Conservation (phyloP, 192 early-diverging fungal genomes). For the Funneliformis mosseae region DNA sequence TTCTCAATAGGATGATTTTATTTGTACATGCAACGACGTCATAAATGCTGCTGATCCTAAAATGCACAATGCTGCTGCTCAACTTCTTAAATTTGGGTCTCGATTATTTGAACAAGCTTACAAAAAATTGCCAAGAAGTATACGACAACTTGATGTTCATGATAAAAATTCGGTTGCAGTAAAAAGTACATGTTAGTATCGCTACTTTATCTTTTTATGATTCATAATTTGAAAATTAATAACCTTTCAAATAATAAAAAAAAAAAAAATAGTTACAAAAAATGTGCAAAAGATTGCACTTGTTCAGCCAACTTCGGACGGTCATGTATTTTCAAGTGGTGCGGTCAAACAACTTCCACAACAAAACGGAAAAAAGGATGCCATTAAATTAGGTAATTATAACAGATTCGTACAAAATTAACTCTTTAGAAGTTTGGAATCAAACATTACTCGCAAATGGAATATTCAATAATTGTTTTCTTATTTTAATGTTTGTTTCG, state of each 20-base stretch:
- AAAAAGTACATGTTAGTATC: background rate
- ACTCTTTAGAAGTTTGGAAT: background rate
- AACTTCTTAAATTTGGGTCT: background rate
- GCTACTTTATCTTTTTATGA: background rate
- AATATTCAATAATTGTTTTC: background rate
- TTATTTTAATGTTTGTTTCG: background rate
- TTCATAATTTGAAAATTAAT: background rate
- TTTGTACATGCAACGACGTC: background rate
- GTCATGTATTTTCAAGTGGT: background rate
- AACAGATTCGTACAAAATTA: background rate
- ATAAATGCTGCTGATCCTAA: background rate
- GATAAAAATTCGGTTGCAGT: background rate
- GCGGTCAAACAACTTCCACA: background rate
- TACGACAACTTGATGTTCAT: background rate
- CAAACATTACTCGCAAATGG: no score
- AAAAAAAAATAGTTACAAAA: slow-evolving; percentile 11
- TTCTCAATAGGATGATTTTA: slow-evolving; percentile 2
- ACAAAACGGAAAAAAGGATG: background rate
- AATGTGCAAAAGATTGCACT: background rate
- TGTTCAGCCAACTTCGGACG: background rate
- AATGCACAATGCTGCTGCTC: background rate
- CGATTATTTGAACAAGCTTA: background rate
- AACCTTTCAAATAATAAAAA: background rate
- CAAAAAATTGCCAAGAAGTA: background rate
- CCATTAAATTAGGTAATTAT: background rate